phyloP scores from a whole-genome alignment of 2,329 filamentous ascomycete species.

The Trichoderma breve region DNA sequence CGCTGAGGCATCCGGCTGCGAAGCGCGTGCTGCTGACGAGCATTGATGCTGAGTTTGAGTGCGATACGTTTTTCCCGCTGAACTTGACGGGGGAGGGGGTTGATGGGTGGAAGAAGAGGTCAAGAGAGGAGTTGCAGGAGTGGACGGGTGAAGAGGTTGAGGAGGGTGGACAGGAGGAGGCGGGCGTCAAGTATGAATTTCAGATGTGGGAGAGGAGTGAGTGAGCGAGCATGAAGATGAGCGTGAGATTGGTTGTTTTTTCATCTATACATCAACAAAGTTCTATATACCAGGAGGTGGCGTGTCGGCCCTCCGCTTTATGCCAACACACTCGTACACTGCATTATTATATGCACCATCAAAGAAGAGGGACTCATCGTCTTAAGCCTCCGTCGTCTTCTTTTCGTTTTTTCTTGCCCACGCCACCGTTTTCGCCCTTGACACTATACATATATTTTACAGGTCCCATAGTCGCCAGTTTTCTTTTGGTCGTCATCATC shows the following conservation, averaged over 20 bases:
- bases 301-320: neutral
- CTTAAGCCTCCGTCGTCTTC: neutral
- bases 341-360: neutral
- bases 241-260: neutral
- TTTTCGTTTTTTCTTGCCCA: neutral
- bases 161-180: conserved; percentile 59
- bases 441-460: conserved; percentile 2
- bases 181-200: conserved; percentile 65
- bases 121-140: conserved; percentile 52
- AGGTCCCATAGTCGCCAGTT: neutral
- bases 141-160: conserved; percentile 67
- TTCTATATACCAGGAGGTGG: conserved; percentile 8
- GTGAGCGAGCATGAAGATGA: conserved; percentile 19
- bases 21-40: conserved; percentile 67
- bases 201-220: conserved; percentile 66
- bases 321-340: neutral
- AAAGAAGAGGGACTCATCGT: neutral
- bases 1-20: conserved; percentile 58
- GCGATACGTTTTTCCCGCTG: conserved; percentile 73
- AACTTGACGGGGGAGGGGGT: conserved; percentile 42
- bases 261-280: neutral
- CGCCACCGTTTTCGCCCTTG: neutral
- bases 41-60: conserved; percentile 67
- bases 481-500: neutral
- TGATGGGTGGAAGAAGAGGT: conserved; percentile 52